phyloP scores from a whole-genome alignment of 2,329 filamentous ascomycete genomes.

The Trichothecium sympodiale region DNA sequence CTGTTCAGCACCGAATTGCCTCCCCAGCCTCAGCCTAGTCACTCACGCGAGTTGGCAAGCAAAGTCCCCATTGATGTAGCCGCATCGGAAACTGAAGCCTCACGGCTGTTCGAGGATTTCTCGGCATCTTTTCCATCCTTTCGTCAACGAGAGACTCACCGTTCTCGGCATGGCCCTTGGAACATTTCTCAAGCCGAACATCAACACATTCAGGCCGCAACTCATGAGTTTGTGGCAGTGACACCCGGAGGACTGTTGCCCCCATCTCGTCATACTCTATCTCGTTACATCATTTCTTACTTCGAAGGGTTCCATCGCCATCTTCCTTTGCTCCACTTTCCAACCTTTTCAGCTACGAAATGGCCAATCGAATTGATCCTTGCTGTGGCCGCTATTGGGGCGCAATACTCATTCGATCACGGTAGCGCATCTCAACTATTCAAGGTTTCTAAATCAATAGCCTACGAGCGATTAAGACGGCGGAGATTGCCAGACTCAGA shows the following conservation, averaged over 20 bases:
- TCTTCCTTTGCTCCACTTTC: not conserved
- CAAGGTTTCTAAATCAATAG: not conserved
- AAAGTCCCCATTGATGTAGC: too few species aligned
- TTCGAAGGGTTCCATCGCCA: not conserved
- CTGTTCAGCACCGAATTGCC: too few species aligned
- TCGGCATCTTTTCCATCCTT: too few species aligned
- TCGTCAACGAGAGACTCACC: too few species aligned
- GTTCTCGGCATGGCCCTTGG: too few species aligned
- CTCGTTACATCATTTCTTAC: not conserved
- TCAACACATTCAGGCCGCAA: too few species aligned
- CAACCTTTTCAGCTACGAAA: not conserved
- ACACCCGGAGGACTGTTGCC: not conserved
- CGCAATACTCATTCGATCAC: constrained; percentile 1
- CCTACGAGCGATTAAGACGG: not conserved
- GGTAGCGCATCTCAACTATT: not conserved
- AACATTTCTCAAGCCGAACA: too few species aligned
- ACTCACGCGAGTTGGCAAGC: too few species aligned
- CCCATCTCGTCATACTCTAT: not conserved
- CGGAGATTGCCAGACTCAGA: not conserved
- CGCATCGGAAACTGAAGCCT: too few species aligned
- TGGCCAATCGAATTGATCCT: not conserved
- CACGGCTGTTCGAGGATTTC: too few species aligned
- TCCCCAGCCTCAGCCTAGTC: too few species aligned
- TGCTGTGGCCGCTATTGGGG: not conserved
- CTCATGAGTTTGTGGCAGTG: not conserved